phyloP scores from a whole-genome alignment of 1,284 basidiomycete genomes.

The Amylostereum areolatum region DNA sequence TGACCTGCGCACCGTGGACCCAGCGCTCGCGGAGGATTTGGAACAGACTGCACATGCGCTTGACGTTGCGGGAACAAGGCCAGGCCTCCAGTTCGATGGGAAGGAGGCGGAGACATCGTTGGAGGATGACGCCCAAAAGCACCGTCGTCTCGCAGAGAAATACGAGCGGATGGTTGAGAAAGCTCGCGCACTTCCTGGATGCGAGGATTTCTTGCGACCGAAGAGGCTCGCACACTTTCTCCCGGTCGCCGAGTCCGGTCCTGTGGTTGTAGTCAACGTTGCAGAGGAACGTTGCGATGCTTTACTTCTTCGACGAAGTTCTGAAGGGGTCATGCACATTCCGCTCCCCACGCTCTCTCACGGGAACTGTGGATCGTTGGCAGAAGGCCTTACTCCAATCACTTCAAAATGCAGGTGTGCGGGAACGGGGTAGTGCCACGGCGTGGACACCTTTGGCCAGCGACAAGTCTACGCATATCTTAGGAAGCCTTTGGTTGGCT shows the following conservation, averaged over 20 bases:
- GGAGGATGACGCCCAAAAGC: not conserved
- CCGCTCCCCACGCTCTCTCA: conserved; percentile 19
- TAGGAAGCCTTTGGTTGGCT: not conserved
- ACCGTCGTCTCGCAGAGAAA: conserved; percentile 1
- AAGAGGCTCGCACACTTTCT: not conserved
- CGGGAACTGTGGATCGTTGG: conserved; percentile 7
- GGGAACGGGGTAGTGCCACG: not conserved
- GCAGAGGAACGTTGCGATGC: not conserved
- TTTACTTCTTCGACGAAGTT: not conserved
- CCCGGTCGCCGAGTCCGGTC: not conserved
- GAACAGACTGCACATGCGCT: not conserved
- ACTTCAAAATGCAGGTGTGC: not conserved
- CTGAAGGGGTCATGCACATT: not conserved
- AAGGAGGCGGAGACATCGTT: no score
- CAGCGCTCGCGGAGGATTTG: not conserved
- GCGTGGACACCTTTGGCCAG: not conserved
- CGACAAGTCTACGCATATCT: not conserved
- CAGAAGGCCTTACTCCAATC: not conserved
- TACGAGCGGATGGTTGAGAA: conserved; percentile 1
- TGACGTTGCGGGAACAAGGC: not conserved
- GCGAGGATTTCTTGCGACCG: conserved; percentile 7
- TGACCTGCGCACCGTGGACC: not conserved
- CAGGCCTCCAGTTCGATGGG: not conserved
- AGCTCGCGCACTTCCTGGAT: conserved; percentile 4
- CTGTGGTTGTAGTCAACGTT: conserved; percentile 1